Percentiles rank a stretch among this genome's conserved stretches.
These are phyloP conservation scores for Spathaspora sp. DNA, from an alignment of 805 yeast species.

Conservation along the genomic window DNA sequence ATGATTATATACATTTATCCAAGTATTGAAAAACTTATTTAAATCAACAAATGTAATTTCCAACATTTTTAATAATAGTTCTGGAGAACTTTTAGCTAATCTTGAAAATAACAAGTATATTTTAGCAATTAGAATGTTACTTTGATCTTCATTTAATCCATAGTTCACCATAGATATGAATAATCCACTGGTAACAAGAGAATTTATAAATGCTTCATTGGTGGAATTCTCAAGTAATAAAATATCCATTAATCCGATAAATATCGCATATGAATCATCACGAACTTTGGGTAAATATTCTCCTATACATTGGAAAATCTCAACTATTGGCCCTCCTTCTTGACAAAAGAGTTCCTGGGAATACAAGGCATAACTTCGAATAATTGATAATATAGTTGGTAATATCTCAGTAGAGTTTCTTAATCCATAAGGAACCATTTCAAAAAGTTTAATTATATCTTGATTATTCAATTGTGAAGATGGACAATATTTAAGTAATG, in stretches of 20 bases:
- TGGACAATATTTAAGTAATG: constrained; percentile 62
- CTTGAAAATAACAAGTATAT: constrained; percentile 35
- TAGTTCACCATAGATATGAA: constrained; percentile 39
- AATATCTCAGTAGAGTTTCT: constrained; percentile 71
- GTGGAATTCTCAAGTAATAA: constrained; percentile 30
- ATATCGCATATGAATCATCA: constrained; percentile 62
- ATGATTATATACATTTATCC: constrained; percentile 42
- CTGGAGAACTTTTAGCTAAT: constrained; percentile 30
- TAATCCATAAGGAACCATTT: constrained; percentile 54
- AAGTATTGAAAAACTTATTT: constrained; percentile 22
- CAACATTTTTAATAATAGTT: constrained; percentile 30
- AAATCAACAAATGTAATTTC: constrained; percentile 23
- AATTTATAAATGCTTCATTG: constrained; percentile 23
- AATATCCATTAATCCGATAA: constrained; percentile 53
- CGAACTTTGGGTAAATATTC: constrained; percentile 58
- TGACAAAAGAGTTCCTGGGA: constrained; percentile 38
- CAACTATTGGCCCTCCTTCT: constrained; percentile 24
- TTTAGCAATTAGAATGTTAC: constrained; percentile 38
- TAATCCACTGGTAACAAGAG: constrained; percentile 42
- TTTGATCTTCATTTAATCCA: constrained; percentile 40
- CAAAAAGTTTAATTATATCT: constrained; percentile 44
- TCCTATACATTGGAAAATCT: constrained; percentile 47
- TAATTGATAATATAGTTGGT: constrained; percentile 57
- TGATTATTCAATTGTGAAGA: constrained; percentile 20
- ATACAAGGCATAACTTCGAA: constrained; percentile 59